Percentiles rank a stretch among this genome's conserved stretches.
phyloP scores from a whole-genome alignment of 108 stramenopile species.

The Skeletonema menzelii region DNA sequence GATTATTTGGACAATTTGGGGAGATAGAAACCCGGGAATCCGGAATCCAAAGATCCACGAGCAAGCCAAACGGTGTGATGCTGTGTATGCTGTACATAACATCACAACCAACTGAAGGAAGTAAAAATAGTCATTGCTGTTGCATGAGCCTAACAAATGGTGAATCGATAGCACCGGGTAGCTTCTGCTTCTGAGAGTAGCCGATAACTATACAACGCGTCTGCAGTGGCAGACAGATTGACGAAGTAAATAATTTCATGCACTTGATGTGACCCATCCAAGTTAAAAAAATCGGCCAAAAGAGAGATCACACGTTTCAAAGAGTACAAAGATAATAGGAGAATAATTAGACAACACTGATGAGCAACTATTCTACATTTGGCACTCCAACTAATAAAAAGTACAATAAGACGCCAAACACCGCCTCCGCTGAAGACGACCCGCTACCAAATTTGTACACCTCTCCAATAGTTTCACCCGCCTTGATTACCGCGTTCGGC shows the following conservation, averaged over 20 bases:
- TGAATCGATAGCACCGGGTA: neutral
- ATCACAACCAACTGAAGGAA: too few species aligned
- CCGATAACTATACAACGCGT: neutral
- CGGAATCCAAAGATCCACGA: too few species aligned
- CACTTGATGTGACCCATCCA: neutral
- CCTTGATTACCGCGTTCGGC: slow-evolving; percentile 41
- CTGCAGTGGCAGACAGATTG: neutral
- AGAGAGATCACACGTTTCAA: neutral
- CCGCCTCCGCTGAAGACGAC: neutral
- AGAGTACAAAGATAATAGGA: too few species aligned
- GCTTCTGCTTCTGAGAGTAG: neutral
- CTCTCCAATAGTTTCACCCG: slow-evolving; percentile 23
- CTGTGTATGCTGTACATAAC: too few species aligned
- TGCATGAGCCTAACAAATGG: neutral
- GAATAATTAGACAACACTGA: neutral
- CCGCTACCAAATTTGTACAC: slow-evolving; percentile 25
- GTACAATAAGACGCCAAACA: neutral
- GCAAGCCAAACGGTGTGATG: too few species aligned
- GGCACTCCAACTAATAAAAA: neutral
- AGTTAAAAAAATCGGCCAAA: neutral
- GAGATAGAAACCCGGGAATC: too few species aligned
- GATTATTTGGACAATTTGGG: too few species aligned
- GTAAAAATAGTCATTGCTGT: too few species aligned
- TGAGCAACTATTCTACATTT: neutral
- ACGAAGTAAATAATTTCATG: neutral